Conservation (phyloP, 257 asterid genomes). For the Jaltomata sinuosa region DNA sequence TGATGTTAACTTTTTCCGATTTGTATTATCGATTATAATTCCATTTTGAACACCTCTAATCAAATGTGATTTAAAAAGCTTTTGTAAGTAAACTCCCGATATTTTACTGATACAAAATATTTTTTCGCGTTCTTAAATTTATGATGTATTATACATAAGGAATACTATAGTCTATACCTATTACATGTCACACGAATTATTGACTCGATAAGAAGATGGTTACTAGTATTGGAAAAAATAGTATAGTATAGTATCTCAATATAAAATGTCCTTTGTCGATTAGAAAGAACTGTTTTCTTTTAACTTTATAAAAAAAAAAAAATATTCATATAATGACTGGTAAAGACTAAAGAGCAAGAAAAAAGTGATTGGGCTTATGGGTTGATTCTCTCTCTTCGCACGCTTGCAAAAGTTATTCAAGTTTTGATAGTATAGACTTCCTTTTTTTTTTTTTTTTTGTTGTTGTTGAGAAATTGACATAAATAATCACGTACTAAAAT, state of each 20-base stretch:
- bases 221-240: neutral
- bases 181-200: neutral
- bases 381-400: neutral
- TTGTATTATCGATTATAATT: too few relatives aligned
- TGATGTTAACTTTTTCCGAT: too few relatives aligned
- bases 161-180: neutral
- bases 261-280: neutral
- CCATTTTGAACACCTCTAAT: too few relatives aligned
- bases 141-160: neutral
- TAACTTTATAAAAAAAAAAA: neutral
- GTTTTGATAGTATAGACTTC: too few relatives aligned
- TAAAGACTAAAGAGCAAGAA: neutral
- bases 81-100: neutral
- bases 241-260: neutral
- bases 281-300: neutral
- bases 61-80: neutral
- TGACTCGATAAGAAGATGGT: neutral
- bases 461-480: too few relatives aligned
- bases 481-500: too few relatives aligned
- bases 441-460: too few relatives aligned
- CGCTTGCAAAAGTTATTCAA: neutral
- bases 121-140: neutral
- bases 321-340: neutral
- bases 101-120: neutral
- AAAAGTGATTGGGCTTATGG: neutral